Conservation (phyloP, 208 protist species). For the Trypanosoma congolense region DNA sequence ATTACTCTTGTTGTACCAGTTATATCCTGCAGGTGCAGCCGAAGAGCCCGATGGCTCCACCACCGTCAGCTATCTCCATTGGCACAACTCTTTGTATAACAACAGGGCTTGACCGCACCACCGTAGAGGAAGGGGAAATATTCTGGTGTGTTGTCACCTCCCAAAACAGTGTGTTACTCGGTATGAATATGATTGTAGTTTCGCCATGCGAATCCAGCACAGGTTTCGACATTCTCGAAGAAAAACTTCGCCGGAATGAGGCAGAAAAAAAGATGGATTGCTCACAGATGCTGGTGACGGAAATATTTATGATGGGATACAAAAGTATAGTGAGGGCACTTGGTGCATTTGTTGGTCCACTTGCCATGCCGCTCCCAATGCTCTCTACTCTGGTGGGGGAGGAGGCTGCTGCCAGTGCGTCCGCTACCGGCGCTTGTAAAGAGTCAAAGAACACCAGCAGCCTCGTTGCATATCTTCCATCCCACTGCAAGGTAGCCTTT, state of each 20-base stretch:
- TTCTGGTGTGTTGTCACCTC: slow-evolving; percentile 86
- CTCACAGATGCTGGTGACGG: slow-evolving; percentile 70
- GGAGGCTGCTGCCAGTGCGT: slow-evolving; percentile 13
- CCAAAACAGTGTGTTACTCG: slow-evolving; percentile 45
- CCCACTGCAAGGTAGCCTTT: slow-evolving; percentile 77
- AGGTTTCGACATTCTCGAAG: slow-evolving; percentile 50
- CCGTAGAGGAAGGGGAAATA: slow-evolving; percentile 43
- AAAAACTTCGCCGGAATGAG: slow-evolving; percentile 73
- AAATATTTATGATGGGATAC: slow-evolving; percentile 82
- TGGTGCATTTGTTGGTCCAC: slow-evolving; percentile 67
- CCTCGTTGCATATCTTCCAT: slow-evolving; percentile 69
- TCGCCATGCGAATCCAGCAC: slow-evolving; percentile 48
- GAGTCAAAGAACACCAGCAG: slow-evolving; percentile 10
- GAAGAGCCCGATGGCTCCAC: slow-evolving; percentile 41
- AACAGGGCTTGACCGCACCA: slow-evolving; percentile 50
- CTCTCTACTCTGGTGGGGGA: slow-evolving; percentile 34
- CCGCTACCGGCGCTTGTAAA: background rate
- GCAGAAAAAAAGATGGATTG: slow-evolving; percentile 30
- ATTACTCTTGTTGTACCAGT: slow-evolving; percentile 61
- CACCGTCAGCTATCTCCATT: slow-evolving; percentile 44
- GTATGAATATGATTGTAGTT: slow-evolving; percentile 55
- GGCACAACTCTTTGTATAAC: slow-evolving; percentile 81
- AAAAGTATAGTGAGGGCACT: slow-evolving; percentile 74
- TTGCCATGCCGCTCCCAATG: slow-evolving; percentile 84
- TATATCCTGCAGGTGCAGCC: slow-evolving; percentile 74